These are phyloP conservation scores for Hyaloperonospora brassicae DNA, from an alignment of 352 stramenopile species.

Conservation along the genomic window DNA sequence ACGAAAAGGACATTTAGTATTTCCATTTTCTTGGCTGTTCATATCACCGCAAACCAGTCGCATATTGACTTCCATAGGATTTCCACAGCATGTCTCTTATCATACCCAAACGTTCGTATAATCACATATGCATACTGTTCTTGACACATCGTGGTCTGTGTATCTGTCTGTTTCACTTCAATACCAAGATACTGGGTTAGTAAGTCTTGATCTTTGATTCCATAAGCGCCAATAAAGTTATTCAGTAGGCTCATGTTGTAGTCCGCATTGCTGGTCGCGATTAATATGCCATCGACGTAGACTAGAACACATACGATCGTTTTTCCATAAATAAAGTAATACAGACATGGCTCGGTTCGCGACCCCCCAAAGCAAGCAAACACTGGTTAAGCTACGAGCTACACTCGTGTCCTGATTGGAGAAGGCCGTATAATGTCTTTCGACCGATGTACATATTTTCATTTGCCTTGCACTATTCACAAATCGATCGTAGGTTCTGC, in stretches of 20 bases:
- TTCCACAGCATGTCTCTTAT: slow-evolving; percentile 2
- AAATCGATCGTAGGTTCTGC: not conserved
- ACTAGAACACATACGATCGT: not conserved
- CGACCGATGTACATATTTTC: not conserved
- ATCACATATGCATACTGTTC: not conserved
- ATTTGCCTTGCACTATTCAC: not conserved
- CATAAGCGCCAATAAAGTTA: not conserved
- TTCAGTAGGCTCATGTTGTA: not conserved
- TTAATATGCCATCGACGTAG: not conserved
- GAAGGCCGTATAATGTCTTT: slow-evolving; percentile 9
- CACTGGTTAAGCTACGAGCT: slow-evolving; percentile 3
- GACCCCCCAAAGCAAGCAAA: not conserved
- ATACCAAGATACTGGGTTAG: not conserved
- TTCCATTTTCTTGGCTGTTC: not conserved
- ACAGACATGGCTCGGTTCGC: slow-evolving; percentile 4
- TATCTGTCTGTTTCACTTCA: not conserved
- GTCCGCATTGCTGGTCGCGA: not conserved
- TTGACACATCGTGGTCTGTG: not conserved
- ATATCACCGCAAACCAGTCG: slow-evolving; percentile 2
- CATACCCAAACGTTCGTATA: not conserved
- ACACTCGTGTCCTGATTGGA: slow-evolving; percentile 3
- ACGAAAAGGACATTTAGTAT: slow-evolving; percentile 7
- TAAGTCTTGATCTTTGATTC: not conserved
- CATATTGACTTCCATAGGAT: slow-evolving; percentile 12
- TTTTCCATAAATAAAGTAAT: slow-evolving; percentile 1